These are phyloP conservation scores for Stachybotrys chlorohalonatus DNA, from an alignment of 2,329 filamentous ascomycete genomes.

Conservation along the genomic window DNA sequence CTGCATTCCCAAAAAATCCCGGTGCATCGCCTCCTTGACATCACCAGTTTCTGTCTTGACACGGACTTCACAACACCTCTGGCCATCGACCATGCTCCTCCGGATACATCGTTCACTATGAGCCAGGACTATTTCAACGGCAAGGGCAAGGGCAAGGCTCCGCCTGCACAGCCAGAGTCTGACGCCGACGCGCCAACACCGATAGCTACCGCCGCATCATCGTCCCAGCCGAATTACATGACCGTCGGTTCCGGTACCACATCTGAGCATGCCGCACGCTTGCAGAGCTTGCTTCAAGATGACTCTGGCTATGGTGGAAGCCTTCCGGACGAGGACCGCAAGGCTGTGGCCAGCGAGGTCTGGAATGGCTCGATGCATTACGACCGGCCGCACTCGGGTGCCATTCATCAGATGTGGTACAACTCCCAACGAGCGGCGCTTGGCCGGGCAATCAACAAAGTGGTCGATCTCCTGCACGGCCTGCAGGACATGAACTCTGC, in stretches of 20 bases:
- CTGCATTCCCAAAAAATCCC: conserved; percentile 8
- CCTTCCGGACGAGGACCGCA: conserved; percentile 52
- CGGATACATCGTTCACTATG: conserved; percentile 33
- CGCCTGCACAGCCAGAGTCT: conserved; percentile 19
- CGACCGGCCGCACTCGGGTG: conserved; percentile 54
- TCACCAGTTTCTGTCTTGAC: conserved; percentile 7
- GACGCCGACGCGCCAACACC: conserved; percentile 17
- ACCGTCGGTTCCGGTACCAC: conserved; percentile 77
- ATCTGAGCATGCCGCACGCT: conserved; percentile 69
- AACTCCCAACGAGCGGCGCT: conserved; percentile 84
- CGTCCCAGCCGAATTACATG: conserved; percentile 60
- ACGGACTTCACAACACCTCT: conserved; percentile 3
- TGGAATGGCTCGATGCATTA: conserved; percentile 36
- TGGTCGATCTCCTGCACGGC: conserved; percentile 72
- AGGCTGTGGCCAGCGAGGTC: conserved; percentile 34
- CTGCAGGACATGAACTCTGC: conserved; percentile 82
- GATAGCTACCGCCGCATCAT: conserved; percentile 15
- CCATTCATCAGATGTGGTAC: conserved; percentile 89
- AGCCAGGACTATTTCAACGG: conserved; percentile 47
- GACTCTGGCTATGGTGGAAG: conserved; percentile 93
- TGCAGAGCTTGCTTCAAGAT: conserved; percentile 72
- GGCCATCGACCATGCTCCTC: conserved; percentile 23
- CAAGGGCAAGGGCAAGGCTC: conserved; percentile 35
- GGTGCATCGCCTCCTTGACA: conserved; percentile 10
- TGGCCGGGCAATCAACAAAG: conserved; percentile 78